Evolutionary conservation across 768 basidiomycete genomes (phyloP).

Genomic region (Mycena vitilis): DNA sequence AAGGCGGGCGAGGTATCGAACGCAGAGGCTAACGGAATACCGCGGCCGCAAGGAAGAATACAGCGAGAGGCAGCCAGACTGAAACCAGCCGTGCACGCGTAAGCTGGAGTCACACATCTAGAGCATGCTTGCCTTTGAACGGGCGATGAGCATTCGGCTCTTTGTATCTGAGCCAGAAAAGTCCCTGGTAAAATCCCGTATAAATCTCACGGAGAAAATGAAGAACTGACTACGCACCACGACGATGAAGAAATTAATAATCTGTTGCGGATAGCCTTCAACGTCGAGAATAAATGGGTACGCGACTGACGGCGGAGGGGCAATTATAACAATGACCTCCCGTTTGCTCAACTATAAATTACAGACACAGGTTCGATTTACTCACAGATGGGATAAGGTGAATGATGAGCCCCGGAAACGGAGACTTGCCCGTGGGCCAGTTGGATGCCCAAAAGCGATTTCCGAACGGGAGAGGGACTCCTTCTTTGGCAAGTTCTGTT

Average conservation of each 20-base stretch:
- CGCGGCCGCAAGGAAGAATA: slow-evolving; percentile 65
- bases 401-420: slow-evolving; percentile 65
- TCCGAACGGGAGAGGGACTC: slow-evolving; percentile 69
- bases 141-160: slow-evolving; percentile 60
- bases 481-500: slow-evolving; percentile 70
- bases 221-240: slow-evolving; percentile 50
- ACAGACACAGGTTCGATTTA: not conserved
- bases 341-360: not conserved
- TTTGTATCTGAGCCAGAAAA: slow-evolving; percentile 67
- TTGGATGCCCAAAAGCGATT: slow-evolving; percentile 72
- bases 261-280: slow-evolving; percentile 63
- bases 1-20: not conserved
- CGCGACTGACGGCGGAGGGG: slow-evolving; percentile 61
- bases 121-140: slow-evolving; percentile 58
- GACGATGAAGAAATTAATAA: slow-evolving; percentile 68
- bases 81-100: not conserved
- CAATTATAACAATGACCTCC: slow-evolving; percentile 64
- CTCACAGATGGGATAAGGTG: slow-evolving; percentile 65
- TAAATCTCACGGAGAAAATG: not conserved
- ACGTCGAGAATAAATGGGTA: slow-evolving; percentile 75
- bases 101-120: not conserved
- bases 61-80: slow-evolving; percentile 68
- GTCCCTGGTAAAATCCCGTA: slow-evolving; percentile 47
- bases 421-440: slow-evolving; percentile 69
- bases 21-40: slow-evolving; percentile 57